Evolutionary conservation across 1,284 basidiomycete genomes (phyloP), one percentile per base, ranked within the genome.

Genomic region (Marasmius fiardii): DNA sequence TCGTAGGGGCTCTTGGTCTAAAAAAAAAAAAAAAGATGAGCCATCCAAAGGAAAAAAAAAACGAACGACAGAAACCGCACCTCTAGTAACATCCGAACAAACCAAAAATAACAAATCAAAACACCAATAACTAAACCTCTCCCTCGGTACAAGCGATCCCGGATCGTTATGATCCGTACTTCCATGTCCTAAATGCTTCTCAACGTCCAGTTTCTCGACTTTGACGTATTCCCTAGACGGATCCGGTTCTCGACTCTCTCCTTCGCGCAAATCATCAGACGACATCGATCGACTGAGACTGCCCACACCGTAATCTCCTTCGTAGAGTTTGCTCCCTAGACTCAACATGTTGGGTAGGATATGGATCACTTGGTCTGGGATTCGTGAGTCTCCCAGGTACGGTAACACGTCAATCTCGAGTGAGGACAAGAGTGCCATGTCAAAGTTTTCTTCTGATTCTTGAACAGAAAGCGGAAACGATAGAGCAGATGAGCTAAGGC

Each of bases 81-180:
- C 86, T 71, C 76, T 76, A 0, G 79, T 81, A 0, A 75, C 73
- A 61, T 84, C 74, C 0, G 87, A 87, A 63, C 90, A 93, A 23
- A 91, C 78, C 59, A 90, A 68, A 68, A 97, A 94, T 16, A 98
- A 70, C 23, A 96, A 72, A 64, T 97, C 93, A 59, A 98, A 90
- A 63, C 92, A 94, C 94, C 95, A 98, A 71, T 94, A 97, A 7
- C 90, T 88, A 65, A 95, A 93, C 8, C 89, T 77, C 69, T 98
- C 95, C 48, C 91, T 78, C 0, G 88, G 83, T 39, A 88, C 73
- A 23, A 84, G 71, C 12, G 72, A 67, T 1, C 80, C 80, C 24
- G 73, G 11, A 41, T n/a, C 16, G 16, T 41, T n/a, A 41, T 41
- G 72, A 45, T 81, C 79, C 1, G 90, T 92, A 28, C 80, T 88